Percentiles rank a stretch among this genome's conserved stretches.
Conservation (phyloP, 2,329 filamentous ascomycete species). For the Diaporthe caulivora region DNA sequence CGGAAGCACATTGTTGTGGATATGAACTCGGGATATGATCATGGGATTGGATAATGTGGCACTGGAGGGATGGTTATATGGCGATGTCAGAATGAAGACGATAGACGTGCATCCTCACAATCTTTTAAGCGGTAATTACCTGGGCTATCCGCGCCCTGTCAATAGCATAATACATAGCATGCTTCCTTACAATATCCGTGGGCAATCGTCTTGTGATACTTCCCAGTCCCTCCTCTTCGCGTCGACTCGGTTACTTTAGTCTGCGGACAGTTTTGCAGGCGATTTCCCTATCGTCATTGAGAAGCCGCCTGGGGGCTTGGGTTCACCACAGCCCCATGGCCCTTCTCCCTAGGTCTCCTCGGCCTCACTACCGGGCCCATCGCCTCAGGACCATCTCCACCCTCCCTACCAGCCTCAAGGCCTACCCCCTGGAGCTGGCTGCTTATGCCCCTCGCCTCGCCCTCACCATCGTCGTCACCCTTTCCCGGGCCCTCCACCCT, state of each 20-base stretch:
- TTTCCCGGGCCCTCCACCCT: constrained; percentile 48
- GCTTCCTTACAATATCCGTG: background rate
- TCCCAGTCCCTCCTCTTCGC: background rate
- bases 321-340: constrained; percentile 38
- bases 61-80: background rate
- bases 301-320: background rate
- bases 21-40: constrained; percentile 7
- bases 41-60: background rate
- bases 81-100: constrained; percentile 6
- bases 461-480: background rate
- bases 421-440: constrained; percentile 13
- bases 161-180: constrained; percentile 19
- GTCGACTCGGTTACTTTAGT: background rate
- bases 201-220: background rate
- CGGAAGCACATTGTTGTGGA: constrained; percentile 31
- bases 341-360: constrained; percentile 32
- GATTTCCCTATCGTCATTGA: background rate
- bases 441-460: constrained; percentile 8
- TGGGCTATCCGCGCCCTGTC: background rate
- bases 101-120: constrained; percentile 1
- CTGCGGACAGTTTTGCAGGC: background rate
- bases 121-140: background rate
- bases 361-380: constrained; percentile 35
- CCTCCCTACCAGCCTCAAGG: background rate
- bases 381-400: background rate